Percentiles rank a stretch among this genome's conserved stretches.
These are phyloP conservation scores for Trypanosoma grayi DNA, from an alignment of 208 protist species.

Conservation along the genomic window DNA sequence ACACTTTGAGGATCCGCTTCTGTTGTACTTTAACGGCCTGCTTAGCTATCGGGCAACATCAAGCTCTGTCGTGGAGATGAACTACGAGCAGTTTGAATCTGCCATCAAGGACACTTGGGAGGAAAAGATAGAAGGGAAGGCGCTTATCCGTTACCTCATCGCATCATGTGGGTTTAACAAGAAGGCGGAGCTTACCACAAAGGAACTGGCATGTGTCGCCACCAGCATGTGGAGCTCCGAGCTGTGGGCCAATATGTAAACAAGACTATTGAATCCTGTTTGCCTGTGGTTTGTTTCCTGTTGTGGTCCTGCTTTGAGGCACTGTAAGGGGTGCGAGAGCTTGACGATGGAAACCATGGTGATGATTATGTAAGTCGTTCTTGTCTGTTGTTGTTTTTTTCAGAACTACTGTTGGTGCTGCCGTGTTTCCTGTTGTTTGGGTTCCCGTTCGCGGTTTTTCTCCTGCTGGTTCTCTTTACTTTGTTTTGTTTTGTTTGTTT, in stretches of 20 bases:
- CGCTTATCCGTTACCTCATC: conserved; percentile 64
- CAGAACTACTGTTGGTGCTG: no score
- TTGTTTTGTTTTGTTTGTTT: no score
- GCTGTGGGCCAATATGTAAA: conserved; percentile 45
- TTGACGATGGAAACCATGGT: no score
- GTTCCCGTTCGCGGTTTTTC: no score
- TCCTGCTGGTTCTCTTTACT: no score
- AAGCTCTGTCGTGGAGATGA: conserved; percentile 42
- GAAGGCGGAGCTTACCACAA: conserved; percentile 42
- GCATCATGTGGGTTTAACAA: conserved; percentile 74
- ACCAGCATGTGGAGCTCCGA: conserved; percentile 77
- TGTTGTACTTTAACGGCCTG: conserved; percentile 73
- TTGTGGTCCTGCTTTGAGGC: no score
- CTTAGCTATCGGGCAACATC: conserved; percentile 53
- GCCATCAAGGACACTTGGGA: conserved; percentile 58
- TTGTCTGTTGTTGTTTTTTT: no score
- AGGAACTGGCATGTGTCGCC: conserved; percentile 65
- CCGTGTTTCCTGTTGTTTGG: no score
- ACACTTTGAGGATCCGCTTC: conserved; percentile 80
- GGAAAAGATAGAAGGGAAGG: conserved; percentile 52
- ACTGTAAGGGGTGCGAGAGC: no score
- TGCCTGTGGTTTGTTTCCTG: background rate
- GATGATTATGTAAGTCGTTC: no score
- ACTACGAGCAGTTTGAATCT: conserved; percentile 62
- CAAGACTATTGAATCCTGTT: background rate